Evolutionary conservation across 1,284 basidiomycete species (phyloP).

Genomic region (Stereum hirsutum): DNA sequence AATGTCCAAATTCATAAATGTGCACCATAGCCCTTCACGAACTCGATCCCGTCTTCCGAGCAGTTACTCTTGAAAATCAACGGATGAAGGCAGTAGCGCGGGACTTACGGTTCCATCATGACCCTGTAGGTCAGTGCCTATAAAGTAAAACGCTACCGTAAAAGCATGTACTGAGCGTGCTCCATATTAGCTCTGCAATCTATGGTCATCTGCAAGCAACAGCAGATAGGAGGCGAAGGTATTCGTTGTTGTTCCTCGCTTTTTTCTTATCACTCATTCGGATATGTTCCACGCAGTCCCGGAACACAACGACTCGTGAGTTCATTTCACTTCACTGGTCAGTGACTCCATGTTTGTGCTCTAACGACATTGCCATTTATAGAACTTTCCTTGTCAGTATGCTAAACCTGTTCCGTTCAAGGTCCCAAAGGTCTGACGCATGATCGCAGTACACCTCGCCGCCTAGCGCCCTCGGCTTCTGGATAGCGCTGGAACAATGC

Average conservation of each 20-base stretch:
- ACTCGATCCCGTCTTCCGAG: conserved; percentile 74
- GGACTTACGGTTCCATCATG: conserved; percentile 71
- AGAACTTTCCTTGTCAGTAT: conserved; percentile 66
- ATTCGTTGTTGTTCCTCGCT: conserved; percentile 4
- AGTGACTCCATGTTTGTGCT: background rate
- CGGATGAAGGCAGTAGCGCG: conserved; percentile 57
- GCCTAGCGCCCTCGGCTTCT: conserved; percentile 87
- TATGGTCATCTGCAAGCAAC: conserved; percentile 92
- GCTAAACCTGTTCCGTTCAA: background rate
- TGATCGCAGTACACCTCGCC: conserved; percentile 80
- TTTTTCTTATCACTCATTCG: too few species aligned
- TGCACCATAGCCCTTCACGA: conserved; percentile 61
- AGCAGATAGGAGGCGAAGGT: conserved; percentile 85
- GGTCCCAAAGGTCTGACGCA: too few species aligned
- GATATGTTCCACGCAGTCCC: conserved; percentile 37
- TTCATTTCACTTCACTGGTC: background rate
- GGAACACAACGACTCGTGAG: conserved; percentile 80
- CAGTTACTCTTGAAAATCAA: conserved; percentile 71
- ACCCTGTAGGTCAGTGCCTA: conserved; percentile 60
- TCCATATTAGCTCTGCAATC: conserved; percentile 78
- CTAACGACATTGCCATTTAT: conserved; percentile 1
- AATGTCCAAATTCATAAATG: conserved; percentile 12
- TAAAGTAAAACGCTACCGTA: conserved; percentile 9
- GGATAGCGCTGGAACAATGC: conserved; percentile 91
- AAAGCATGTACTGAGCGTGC: too few species aligned